These are phyloP conservation scores for Xylaria bambusicola DNA, from an alignment of 495 filamentous ascomycete genomes.

Conservation along the genomic window DNA sequence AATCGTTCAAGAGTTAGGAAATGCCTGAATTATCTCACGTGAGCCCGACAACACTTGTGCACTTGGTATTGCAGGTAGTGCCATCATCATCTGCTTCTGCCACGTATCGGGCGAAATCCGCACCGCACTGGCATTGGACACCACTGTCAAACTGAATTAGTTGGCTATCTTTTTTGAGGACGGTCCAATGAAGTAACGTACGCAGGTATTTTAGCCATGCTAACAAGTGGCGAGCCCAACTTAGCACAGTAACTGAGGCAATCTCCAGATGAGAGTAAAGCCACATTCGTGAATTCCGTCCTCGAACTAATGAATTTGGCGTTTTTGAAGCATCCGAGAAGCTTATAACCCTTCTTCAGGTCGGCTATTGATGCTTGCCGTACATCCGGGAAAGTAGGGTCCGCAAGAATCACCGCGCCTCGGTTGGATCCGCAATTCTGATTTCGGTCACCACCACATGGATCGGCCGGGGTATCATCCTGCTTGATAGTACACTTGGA, in stretches of 20 bases:
- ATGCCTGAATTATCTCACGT: neutral
- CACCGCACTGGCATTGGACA: slow-evolving; percentile 6
- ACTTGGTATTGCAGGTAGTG: neutral
- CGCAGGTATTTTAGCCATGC: neutral
- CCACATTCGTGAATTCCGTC: neutral
- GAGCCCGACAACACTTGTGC: neutral
- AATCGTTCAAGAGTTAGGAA: neutral
- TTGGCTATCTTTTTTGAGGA: neutral
- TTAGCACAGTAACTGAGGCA: slow-evolving; percentile 9
- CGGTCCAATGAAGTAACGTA: neutral
- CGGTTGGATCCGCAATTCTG: slow-evolving; percentile 13
- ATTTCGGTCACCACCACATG: slow-evolving; percentile 6
- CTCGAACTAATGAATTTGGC: slow-evolving; percentile 5
- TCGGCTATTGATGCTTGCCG: neutral
- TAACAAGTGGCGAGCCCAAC: slow-evolving; percentile 1
- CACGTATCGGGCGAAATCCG: neutral
- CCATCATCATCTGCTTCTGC: neutral
- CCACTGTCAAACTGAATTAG: neutral
- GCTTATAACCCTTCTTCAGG: neutral
- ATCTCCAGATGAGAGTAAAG: neutral
- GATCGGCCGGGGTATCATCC: neutral
- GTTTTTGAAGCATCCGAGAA: slow-evolving; percentile 12
- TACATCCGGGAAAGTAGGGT: slow-evolving; percentile 14
- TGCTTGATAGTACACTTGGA: neutral
- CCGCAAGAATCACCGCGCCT: slow-evolving; percentile 12